Base-by-base conservation (phyloP, 1,139 yeast genomes). In the Debaryomycetaceae sp. region DNA sequence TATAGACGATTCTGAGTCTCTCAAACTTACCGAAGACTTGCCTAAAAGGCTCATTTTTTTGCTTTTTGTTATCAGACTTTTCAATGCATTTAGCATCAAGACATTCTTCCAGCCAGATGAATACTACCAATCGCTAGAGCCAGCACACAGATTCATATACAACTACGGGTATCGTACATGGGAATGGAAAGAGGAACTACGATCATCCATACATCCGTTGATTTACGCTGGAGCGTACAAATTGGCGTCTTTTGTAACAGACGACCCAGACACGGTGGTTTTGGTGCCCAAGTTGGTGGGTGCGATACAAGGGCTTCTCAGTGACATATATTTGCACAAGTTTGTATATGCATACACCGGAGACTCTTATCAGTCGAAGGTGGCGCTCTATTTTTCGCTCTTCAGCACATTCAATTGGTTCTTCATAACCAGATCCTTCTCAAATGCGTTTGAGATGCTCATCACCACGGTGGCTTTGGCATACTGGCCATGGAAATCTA, bases 31-130 rank as follows among this genome's bases (percentile, higher is more conserved):
- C 26, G 11, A 22, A 22, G 26, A 11, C 11, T 22, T 22, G 11
- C 16, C 38, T 9, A 34, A 11, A 9, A 31, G 32, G 17, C 19
- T 41, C 6, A 35, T 41, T 34, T 11, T 40, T 7, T 24, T 37
- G 13, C 26, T 53, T 3, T 49, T 59, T 15, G 40, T 36, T 5
- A 13, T 61, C 30, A 63, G 97, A 32, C 47, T 84, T 5, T 30
- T 79, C 51, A 89, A 89, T 59, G 76, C 95, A 0, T 58, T 87
- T 18, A 59, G 80, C 0, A 75, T 79, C 5, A 60, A 59, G 42
- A 88, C 98, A 0, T 94, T 81, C 56, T 92, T 92, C 64, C 99
- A 94, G 59, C 94, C 98, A 0, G 99, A 94, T 60, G 99, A 94
- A 60, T 94, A 74, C 64, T 94, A 84, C 79, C 98, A 94, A 61